Percentiles rank a stretch among this genome's conserved stretches.
Evolutionary conservation across 495 filamentous ascomycete species (phyloP).

Genomic region (Neurospora intermedia): DNA sequence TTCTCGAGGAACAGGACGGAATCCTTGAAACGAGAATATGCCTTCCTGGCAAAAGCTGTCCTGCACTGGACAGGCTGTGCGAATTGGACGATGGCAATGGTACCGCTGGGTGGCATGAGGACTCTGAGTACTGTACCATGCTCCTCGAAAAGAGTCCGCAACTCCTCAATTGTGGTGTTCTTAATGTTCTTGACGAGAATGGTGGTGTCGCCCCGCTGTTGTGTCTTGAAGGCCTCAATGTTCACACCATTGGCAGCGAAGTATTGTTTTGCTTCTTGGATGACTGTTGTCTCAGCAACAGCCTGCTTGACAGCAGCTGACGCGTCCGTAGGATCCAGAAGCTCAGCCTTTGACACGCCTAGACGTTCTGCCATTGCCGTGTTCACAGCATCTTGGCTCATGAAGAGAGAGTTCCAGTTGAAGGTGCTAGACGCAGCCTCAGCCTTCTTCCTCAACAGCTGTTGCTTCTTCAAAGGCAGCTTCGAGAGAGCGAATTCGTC

Average conservation of each 20-base stretch:
- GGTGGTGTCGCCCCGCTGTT: constrained; percentile 70
- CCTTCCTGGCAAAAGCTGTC: constrained; percentile 68
- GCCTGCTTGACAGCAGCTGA: constrained; percentile 94
- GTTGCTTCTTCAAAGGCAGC: constrained; percentile 88
- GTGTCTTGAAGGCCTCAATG: constrained; percentile 76
- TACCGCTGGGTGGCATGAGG: constrained; percentile 84
- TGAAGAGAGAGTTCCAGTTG: constrained; percentile 96
- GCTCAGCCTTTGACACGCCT: constrained; percentile 76
- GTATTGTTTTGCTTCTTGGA: constrained; percentile 90
- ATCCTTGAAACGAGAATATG: constrained; percentile 83
- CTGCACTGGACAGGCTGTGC: constrained; percentile 63
- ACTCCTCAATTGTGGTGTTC: constrained; percentile 58
- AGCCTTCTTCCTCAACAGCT: constrained; percentile 70
- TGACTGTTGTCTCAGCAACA: constrained; percentile 89
- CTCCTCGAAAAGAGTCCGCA: constrained; percentile 56
- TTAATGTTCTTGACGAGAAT: constrained; percentile 95
- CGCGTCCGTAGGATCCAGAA: constrained; percentile 87
- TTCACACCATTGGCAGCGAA: constrained; percentile 81
- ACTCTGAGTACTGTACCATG: constrained; percentile 64
- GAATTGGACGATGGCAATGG: constrained; percentile 89
- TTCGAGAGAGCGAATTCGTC: constrained; percentile 83
- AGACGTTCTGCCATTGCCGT: constrained; percentile 78
- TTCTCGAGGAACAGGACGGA: constrained; percentile 91
- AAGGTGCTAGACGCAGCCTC: constrained; percentile 67
- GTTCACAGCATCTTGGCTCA: constrained; percentile 96